Percentiles rank a stretch among this genome's conserved stretches.
Evolutionary conservation across 805 yeast genomes (phyloP).

Genomic region (Candida awuae): DNA sequence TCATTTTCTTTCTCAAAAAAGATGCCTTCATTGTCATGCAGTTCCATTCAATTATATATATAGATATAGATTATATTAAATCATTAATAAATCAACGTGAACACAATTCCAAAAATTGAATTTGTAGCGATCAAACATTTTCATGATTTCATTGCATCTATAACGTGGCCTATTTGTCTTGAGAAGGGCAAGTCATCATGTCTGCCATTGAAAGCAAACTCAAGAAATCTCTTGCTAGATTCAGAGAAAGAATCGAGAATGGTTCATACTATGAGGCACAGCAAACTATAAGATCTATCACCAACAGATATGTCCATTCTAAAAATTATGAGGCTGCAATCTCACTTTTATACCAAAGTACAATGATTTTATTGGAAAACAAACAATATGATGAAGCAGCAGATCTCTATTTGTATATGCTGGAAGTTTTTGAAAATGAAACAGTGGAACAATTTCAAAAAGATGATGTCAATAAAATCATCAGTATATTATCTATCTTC

Average conservation of each 20-base stretch:
- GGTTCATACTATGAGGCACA: constrained; percentile 92
- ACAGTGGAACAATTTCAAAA: constrained; percentile 20
- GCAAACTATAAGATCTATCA: constrained; percentile 85
- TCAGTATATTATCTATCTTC: constrained; percentile 34
- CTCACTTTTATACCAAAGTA: constrained; percentile 64
- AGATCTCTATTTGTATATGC: constrained; percentile 63
- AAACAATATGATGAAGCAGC: constrained; percentile 74
- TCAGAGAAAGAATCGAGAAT: constrained; percentile 54
- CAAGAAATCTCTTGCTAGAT: constrained; percentile 53
- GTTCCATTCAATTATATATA: no score
- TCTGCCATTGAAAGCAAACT: constrained; percentile 32
- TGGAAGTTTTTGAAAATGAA: constrained; percentile 57
- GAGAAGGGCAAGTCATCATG: neutral
- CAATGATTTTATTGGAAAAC: constrained; percentile 58
- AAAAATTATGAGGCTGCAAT: constrained; percentile 64
- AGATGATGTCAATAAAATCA: constrained; percentile 29
- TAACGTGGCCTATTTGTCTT: no score
- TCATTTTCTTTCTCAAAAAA: no score
- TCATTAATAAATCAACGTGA: no score
- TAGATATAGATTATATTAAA: no score
- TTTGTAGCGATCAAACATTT: no score
- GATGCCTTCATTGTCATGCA: no score
- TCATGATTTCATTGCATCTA: no score
- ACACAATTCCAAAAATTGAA: no score
- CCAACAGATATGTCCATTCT: constrained; percentile 69